Evolutionary conservation across 306 rosid genomes (phyloP).

Genomic region (Argentina anserina): DNA sequence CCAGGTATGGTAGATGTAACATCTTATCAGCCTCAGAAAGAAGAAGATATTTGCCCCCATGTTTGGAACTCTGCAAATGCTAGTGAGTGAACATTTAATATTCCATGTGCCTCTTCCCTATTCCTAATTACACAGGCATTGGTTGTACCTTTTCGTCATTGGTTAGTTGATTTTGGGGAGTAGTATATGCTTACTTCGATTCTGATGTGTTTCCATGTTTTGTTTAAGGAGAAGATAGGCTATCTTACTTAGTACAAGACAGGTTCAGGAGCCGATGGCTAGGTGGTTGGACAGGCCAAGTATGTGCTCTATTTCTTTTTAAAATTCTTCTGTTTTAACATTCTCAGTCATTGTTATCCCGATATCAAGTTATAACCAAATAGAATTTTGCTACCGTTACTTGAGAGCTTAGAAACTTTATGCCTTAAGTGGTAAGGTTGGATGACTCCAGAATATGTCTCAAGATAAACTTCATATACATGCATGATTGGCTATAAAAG

Average conservation of each 20-base stretch:
- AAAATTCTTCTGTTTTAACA: slow-evolving; percentile 8
- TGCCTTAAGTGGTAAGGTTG: not conserved
- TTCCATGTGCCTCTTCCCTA: not conserved
- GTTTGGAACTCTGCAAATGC: slow-evolving; percentile 21
- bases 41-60: slow-evolving; percentile 6
- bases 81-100: slow-evolving; percentile 38
- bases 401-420: not conserved
- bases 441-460: not conserved
- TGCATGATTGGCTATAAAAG: not conserved
- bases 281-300: slow-evolving; percentile 77
- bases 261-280: slow-evolving; percentile 81
- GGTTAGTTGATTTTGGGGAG: not conserved
- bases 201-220: not conserved
- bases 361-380: not conserved
- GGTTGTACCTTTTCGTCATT: not conserved
- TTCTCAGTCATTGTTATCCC: not conserved
- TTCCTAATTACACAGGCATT: slow-evolving; percentile 4
- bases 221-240: slow-evolving; percentile 35
- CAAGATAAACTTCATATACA: not conserved
- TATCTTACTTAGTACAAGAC: slow-evolving; percentile 27
- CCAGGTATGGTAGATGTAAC: slow-evolving; percentile 21
- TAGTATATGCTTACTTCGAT: slow-evolving; percentile 11
- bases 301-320: slow-evolving; percentile 25
- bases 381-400: not conserved
- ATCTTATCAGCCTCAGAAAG: slow-evolving; percentile 26